Evolutionary conservation across 176 grass and related monocot species (phyloP).

Genomic region (Musa beccarii): DNA sequence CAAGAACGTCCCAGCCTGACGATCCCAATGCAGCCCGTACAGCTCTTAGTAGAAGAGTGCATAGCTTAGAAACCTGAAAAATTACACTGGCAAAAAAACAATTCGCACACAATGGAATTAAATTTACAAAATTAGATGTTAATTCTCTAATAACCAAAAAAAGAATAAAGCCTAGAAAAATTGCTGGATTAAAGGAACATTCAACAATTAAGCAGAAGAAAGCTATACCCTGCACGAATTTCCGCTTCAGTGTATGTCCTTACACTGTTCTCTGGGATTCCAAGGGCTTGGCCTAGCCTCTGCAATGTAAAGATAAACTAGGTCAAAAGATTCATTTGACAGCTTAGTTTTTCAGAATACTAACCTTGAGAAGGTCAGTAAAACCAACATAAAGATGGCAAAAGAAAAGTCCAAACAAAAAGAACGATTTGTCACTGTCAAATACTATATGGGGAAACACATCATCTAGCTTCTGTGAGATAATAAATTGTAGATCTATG

Average conservation of each 20-base stretch:
- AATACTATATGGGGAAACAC: background rate
- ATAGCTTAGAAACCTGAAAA: constrained; percentile 95
- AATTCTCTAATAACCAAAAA: background rate
- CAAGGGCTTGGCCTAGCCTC: constrained; percentile 80
- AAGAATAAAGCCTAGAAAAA: background rate
- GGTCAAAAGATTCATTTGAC: background rate
- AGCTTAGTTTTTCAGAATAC: background rate
- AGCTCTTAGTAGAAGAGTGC: constrained; percentile 67
- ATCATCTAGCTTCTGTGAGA: background rate
- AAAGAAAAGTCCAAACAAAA: constrained; percentile 3
- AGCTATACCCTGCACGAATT: constrained; percentile 85
- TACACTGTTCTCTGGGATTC: constrained; percentile 84
- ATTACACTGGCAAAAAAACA: constrained; percentile 53
- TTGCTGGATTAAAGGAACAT: background rate
- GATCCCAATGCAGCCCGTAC: constrained; percentile 55
- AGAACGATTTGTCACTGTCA: background rate
- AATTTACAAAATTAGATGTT: background rate
- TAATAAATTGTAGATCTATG: background rate
- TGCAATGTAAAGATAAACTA: constrained; percentile 25
- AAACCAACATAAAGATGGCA: background rate
- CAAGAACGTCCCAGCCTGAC: constrained; percentile 86
- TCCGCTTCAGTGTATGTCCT: constrained; percentile 94
- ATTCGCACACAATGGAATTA: background rate
- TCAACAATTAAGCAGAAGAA: constrained; percentile 1
- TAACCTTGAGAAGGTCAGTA: background rate